These are phyloP conservation scores for Thuidium tamariscinum DNA, from an alignment of 225 moss, liverwort and hornwort genomes.

Conservation along the genomic window DNA sequence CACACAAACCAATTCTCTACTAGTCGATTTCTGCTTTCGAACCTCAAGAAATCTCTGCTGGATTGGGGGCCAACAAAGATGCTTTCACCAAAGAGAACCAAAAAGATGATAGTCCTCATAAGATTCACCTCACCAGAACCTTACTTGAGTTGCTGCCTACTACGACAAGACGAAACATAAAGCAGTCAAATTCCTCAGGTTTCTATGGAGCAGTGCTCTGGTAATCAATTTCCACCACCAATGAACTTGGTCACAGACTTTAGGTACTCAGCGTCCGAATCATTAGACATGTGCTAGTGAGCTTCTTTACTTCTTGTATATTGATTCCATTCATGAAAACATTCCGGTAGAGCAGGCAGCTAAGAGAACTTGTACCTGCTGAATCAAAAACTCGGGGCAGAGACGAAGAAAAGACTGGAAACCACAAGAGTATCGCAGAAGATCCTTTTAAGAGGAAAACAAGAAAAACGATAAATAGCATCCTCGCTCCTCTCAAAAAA, in stretches of 20 bases:
- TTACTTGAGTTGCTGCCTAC: not conserved
- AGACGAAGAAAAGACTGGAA: not conserved
- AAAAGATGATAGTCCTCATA: not conserved
- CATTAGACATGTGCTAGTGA: not conserved
- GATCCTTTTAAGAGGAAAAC: not conserved
- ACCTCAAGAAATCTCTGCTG: not conserved
- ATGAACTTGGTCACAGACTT: not conserved
- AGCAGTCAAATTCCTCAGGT: not conserved
- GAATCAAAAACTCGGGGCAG: not conserved
- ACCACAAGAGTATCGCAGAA: not conserved
- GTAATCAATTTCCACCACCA: not conserved
- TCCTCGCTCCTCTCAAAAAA: not conserved
- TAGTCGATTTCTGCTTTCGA: not conserved
- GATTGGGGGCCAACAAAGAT: not conserved
- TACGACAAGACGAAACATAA: not conserved
- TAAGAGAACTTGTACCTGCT: not conserved
- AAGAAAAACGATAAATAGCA: not conserved
- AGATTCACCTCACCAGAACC: not conserved
- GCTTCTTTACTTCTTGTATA: not conserved
- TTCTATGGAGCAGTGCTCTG: not conserved
- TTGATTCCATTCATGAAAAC: not conserved
- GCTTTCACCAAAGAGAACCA: not conserved
- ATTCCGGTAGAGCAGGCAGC: not conserved
- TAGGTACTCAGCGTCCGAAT: not conserved
- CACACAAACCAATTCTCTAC: not conserved